Percentiles rank a stretch among this genome's conserved stretches.
Evolutionary conservation across 305 asterid genomes (phyloP).

Genomic region (Fraxinus greggii): DNA sequence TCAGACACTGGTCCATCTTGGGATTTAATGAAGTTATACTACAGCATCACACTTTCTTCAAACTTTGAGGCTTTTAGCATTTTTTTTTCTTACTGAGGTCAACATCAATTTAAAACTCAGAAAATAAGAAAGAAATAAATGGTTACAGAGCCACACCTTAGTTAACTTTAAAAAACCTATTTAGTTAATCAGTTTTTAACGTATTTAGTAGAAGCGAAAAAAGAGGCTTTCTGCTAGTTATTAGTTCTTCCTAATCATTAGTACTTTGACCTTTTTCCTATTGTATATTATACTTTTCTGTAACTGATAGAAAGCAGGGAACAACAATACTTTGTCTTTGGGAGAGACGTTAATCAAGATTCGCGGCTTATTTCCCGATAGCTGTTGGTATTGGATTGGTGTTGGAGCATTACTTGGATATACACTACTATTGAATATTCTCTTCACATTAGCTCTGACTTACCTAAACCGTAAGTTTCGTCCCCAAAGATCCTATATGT

Average conservation of each 20-base stretch:
- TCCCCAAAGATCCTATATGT: constrained; percentile 16
- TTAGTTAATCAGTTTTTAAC: no score
- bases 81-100: neutral
- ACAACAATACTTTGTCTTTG: constrained; percentile 40
- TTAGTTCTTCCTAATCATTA: neutral
- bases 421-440: constrained; percentile 52
- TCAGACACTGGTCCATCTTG: neutral
- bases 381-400: constrained; percentile 79
- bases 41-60: neutral
- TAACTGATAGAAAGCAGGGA: constrained; percentile 48
- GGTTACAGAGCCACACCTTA: no score
- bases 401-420: constrained; percentile 76
- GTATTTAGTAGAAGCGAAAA: no score
- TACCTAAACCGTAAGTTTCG: constrained; percentile 66
- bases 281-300: constrained; percentile 13
- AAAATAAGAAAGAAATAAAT: neutral
- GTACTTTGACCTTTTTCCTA: constrained; percentile 1
- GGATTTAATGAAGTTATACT: neutral
- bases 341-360: constrained; percentile 60
- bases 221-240: neutral
- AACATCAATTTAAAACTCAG: neutral
- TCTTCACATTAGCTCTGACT: constrained; percentile 58
- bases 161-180: no score
- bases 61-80: neutral
- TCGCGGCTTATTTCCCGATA: constrained; percentile 66